A percentile compares a stretch with the other conserved stretches of the same genome.
Conservation (phyloP, 495 filamentous ascomycete species). For the Chaetomium fimeti region DNA sequence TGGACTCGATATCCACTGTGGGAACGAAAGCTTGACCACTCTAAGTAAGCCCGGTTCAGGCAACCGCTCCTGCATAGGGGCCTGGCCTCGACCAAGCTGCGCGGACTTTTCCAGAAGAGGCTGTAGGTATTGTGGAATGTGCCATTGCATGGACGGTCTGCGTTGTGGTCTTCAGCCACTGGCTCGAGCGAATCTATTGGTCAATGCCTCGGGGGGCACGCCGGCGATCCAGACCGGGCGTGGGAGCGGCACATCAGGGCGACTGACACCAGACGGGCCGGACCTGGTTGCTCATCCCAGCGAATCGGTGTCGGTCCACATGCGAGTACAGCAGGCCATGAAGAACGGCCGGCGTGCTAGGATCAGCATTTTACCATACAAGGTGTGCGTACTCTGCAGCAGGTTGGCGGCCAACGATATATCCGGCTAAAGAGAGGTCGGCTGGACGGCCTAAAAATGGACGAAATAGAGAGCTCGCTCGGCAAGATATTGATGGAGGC, state of each 20-base stretch:
- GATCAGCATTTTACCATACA: slow-evolving; percentile 35
- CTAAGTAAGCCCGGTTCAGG: neutral
- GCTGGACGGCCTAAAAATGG: slow-evolving; percentile 18
- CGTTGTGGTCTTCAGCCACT: slow-evolving; percentile 6
- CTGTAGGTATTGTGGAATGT: neutral
- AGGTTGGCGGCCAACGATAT: slow-evolving; percentile 16
- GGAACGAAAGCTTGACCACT: neutral
- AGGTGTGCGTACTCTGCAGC: slow-evolving; percentile 10
- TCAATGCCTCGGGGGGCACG: slow-evolving; percentile 20
- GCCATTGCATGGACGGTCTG: neutral
- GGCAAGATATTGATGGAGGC: slow-evolving; percentile 8
- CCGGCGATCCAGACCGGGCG: slow-evolving; percentile 14
- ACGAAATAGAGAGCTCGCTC: neutral
- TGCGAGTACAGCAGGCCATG: neutral
- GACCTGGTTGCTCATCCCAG: slow-evolving; percentile 6
- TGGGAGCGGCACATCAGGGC: slow-evolving; percentile 9
- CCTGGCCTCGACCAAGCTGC: neutral
- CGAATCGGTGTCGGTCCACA: slow-evolving; percentile 16
- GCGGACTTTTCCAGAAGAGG: slow-evolving; percentile 7
- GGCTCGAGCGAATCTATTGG: slow-evolving; percentile 26
- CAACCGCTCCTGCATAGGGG: neutral
- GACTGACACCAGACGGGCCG: slow-evolving; percentile 6
- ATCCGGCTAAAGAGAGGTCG: slow-evolving; percentile 28
- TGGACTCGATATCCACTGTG: too few relatives aligned
- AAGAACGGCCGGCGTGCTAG: slow-evolving; percentile 7